Evolutionary conservation across 2,329 filamentous ascomycete genomes (phyloP).

Genomic region (Sclerotinia trifoliorum): DNA sequence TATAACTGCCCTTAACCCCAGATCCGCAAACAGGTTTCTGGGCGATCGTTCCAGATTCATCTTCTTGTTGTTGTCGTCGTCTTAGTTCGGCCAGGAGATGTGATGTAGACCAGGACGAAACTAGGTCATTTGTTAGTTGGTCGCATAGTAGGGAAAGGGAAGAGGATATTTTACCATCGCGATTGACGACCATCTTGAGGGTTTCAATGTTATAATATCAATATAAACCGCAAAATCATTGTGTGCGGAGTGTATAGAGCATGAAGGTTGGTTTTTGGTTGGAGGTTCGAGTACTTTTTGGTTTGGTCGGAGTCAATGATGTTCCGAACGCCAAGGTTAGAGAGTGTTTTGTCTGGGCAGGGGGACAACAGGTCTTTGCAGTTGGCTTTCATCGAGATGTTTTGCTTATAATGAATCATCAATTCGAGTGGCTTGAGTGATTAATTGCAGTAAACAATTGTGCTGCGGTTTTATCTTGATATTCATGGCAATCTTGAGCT

Average conservation of each 20-base stretch:
- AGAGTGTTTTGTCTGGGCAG: neutral
- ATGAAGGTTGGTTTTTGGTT: neutral
- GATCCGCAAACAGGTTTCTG: constrained; percentile 53
- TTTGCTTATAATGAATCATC: neutral
- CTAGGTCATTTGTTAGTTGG: constrained; percentile 6
- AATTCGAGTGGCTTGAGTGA: neutral
- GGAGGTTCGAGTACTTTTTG: neutral
- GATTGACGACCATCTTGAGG: constrained; percentile 21
- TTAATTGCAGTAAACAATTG: neutral
- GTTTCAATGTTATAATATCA: constrained; percentile 13
- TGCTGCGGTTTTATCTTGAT: neutral
- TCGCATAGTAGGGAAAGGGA: neutral
- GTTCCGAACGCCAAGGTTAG: neutral
- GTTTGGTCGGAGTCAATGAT: constrained; percentile 1
- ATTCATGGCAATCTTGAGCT: neutral
- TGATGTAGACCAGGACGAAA: constrained; percentile 28
- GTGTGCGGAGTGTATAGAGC: neutral
- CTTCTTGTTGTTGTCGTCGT: constrained; percentile 46
- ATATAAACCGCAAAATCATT: constrained; percentile 19
- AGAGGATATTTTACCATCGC: constrained; percentile 7
- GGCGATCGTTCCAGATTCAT: constrained; percentile 21
- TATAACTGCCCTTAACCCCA: constrained; percentile 50
- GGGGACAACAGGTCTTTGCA: neutral
- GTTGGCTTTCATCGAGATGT: neutral
- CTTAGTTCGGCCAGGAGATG: constrained; percentile 50